Evolutionary conservation across 2,329 filamentous ascomycete genomes (phyloP).

Genomic region (Westerdykella sp.): DNA sequence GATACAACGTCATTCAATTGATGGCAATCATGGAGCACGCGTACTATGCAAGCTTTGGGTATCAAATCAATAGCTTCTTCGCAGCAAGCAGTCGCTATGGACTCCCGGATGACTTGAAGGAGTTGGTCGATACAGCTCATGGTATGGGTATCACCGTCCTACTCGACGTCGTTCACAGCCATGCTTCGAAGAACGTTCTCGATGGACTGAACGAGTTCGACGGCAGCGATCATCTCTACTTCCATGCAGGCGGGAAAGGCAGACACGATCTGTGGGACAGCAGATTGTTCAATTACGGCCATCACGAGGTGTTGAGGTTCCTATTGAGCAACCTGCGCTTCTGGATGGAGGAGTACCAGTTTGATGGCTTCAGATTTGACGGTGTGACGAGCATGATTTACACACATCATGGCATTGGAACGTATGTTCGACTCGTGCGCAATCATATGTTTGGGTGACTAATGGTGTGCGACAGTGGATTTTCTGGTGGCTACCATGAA

Average conservation of each 20-base stretch:
- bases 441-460: constrained; percentile 12
- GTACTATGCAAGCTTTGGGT: constrained; percentile 98
- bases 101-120: constrained; percentile 87
- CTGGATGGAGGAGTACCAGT: constrained; percentile 98
- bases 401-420: constrained; percentile 90
- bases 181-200: constrained; percentile 94
- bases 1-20: constrained; percentile 95
- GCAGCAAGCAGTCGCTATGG: constrained; percentile 95
- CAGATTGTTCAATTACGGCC: constrained; percentile 92
- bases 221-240: constrained; percentile 90
- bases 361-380: constrained; percentile 96
- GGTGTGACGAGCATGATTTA: constrained; percentile 99
- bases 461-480: constrained; percentile 56
- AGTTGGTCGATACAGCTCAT: constrained; percentile 92
- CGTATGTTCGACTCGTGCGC: constrained; percentile 51
- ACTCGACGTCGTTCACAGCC: constrained; percentile 93
- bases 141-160: constrained; percentile 84
- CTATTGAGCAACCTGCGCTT: constrained; percentile 90
- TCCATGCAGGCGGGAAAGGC: constrained; percentile 79
- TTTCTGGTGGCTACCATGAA: constrained; percentile 96
- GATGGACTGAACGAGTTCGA: constrained; percentile 97
- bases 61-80: constrained; percentile 98
- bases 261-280: constrained; percentile 94
- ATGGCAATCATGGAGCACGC: constrained; percentile 99
- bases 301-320: constrained; percentile 92